These are phyloP conservation scores for Lichtheimia hyalospora DNA, from an alignment of 371 early-diverging fungal genomes.

Conservation along the genomic window DNA sequence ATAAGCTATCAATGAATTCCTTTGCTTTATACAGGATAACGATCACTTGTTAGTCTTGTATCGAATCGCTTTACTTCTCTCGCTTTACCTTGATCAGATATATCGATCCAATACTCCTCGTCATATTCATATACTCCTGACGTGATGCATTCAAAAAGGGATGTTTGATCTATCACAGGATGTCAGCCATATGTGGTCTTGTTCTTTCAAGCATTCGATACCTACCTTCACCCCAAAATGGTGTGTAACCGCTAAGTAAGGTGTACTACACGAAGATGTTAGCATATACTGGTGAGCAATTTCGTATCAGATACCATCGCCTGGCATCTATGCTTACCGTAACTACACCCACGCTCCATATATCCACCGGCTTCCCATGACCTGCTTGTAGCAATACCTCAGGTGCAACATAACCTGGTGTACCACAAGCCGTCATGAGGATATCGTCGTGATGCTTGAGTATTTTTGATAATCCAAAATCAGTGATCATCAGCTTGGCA, in stretches of 20 bases:
- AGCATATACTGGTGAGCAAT: background rate
- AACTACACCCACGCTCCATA: slow-evolving; percentile 94
- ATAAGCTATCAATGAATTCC: slow-evolving; percentile 70
- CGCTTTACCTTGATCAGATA: slow-evolving; percentile 62
- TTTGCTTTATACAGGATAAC: slow-evolving; percentile 60
- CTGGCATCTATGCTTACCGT: slow-evolving; percentile 32
- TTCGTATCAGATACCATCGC: too few species aligned
- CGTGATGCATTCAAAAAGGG: slow-evolving; percentile 50
- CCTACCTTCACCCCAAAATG: slow-evolving; percentile 80
- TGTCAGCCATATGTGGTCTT: background rate
- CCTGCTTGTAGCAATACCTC: slow-evolving; percentile 76
- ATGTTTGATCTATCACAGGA: background rate
- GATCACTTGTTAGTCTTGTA: too few species aligned
- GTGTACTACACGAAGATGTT: slow-evolving; percentile 52
- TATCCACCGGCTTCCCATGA: slow-evolving; percentile 72
- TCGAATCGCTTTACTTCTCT: background rate
- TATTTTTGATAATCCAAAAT: slow-evolving; percentile 82
- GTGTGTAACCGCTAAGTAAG: slow-evolving; percentile 84
- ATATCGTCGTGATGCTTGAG: slow-evolving; percentile 66
- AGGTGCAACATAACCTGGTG: slow-evolving; percentile 89
- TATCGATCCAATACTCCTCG: slow-evolving; percentile 77
- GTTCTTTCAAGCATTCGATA: background rate
- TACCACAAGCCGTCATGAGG: slow-evolving; percentile 82
- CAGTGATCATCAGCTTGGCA: slow-evolving; percentile 62
- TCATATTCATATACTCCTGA: slow-evolving; percentile 72